Conservation (phyloP, 2,329 filamentous ascomycete genomes). For the Zasmidium citrigriseum region DNA sequence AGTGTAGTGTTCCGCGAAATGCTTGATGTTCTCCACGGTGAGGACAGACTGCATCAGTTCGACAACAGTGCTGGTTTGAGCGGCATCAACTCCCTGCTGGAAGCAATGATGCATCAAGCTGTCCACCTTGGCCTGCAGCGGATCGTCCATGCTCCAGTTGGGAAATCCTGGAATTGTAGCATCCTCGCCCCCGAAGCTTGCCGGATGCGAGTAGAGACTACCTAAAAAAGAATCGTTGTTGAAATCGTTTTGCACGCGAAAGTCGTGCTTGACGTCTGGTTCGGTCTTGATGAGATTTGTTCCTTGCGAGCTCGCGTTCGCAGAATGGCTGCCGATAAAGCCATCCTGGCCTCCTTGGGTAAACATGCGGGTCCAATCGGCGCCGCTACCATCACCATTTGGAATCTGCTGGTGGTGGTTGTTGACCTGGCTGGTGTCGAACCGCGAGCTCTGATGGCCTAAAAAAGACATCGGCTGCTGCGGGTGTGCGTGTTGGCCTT, state of each 20-base stretch:
- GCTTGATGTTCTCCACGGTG: slow-evolving; percentile 67
- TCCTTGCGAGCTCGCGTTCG: slow-evolving; percentile 42
- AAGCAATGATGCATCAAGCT: slow-evolving; percentile 54
- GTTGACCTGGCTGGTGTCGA: slow-evolving; percentile 37
- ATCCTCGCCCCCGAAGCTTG: slow-evolving; percentile 44
- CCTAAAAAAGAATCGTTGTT: slow-evolving; percentile 51
- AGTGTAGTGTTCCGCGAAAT: slow-evolving; percentile 70
- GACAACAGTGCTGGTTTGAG: slow-evolving; percentile 53
- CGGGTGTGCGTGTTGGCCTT: slow-evolving; percentile 11
- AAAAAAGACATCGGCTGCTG: slow-evolving; percentile 39
- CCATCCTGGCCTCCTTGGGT: slow-evolving; percentile 47
- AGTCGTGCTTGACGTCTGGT: slow-evolving; percentile 43
- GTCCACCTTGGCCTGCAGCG: slow-evolving; percentile 48
- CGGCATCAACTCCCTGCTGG: slow-evolving; percentile 57
- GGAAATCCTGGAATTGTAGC: slow-evolving; percentile 37
- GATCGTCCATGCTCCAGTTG: slow-evolving; percentile 48
- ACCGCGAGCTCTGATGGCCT: slow-evolving; percentile 40
- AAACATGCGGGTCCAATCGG: slow-evolving; percentile 49
- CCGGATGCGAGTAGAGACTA: slow-evolving; percentile 48
- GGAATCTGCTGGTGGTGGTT: slow-evolving; percentile 30
- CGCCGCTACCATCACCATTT: slow-evolving; percentile 34
- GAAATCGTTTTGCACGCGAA: slow-evolving; percentile 41
- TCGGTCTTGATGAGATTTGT: slow-evolving; percentile 43
- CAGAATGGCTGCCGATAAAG: slow-evolving; percentile 50
- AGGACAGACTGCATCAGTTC: slow-evolving; percentile 54